Conservation (phyloP, 495 filamentous ascomycete species). For the Astrocystis sublimbata region DNA sequence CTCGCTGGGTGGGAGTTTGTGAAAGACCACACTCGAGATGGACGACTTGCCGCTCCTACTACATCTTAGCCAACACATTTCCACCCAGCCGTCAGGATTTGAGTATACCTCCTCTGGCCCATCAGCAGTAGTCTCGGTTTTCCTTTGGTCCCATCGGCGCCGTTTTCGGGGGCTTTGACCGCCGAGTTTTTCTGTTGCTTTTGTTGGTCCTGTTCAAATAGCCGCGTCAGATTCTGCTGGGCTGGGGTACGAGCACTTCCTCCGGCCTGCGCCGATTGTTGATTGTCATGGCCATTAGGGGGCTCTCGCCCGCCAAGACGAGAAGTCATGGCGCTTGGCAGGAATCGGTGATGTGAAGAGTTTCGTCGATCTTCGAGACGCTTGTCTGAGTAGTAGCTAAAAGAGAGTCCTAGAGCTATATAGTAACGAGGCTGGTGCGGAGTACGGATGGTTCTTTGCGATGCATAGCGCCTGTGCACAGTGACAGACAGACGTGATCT, state of each 20-base stretch:
- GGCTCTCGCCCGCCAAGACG: conserved; percentile 28
- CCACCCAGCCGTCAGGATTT: background rate
- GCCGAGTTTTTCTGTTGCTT: conserved; percentile 45
- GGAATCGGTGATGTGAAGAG: background rate
- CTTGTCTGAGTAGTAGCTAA: conserved; percentile 18
- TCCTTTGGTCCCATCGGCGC: conserved; percentile 47
- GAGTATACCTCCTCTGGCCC: conserved; percentile 84
- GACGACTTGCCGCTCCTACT: conserved; percentile 94
- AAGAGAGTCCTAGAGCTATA: background rate
- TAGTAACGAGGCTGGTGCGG: background rate
- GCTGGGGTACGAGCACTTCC: conserved; percentile 46
- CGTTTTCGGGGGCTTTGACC: conserved; percentile 40
- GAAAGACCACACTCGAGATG: conserved; percentile 95
- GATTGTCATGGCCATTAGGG: conserved; percentile 24
- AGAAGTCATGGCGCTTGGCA: conserved; percentile 38
- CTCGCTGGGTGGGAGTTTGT: conserved; percentile 93
- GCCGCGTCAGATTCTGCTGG: conserved; percentile 55
- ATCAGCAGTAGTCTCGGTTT: conserved; percentile 91
- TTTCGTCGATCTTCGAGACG: conserved; percentile 17
- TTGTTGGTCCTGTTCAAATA: conserved; percentile 57
- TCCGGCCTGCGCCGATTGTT: conserved; percentile 24
- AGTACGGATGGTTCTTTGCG: background rate
- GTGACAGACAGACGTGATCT: background rate
- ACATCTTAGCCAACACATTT: conserved; percentile 17
- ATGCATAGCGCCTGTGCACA: conserved; percentile 4